Conservation (phyloP, 2,329 filamentous ascomycete species). For the Neofusicoccum parvum region DNA sequence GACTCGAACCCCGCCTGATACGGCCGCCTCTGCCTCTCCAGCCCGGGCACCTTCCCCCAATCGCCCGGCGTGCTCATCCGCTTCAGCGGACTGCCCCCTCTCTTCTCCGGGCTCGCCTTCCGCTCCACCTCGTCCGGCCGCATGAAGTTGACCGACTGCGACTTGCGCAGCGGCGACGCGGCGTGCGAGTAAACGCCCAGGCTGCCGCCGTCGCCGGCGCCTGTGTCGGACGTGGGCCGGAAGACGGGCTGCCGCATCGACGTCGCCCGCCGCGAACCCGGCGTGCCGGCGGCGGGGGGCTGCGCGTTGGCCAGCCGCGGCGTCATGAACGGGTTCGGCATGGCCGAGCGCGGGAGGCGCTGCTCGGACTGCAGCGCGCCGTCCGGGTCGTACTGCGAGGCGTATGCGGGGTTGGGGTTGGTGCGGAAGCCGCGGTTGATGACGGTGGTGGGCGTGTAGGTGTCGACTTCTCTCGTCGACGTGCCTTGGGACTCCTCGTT, state of each 20-base stretch:
- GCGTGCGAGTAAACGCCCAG: slow-evolving; percentile 79
- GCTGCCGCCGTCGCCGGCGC: slow-evolving; percentile 68
- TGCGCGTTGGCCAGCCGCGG: neutral
- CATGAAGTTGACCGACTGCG: slow-evolving; percentile 61
- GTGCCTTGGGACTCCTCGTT: slow-evolving; percentile 30
- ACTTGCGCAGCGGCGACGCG: slow-evolving; percentile 81
- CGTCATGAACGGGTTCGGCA: slow-evolving; percentile 24
- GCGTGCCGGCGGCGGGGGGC: slow-evolving; percentile 45
- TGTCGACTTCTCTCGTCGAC: slow-evolving; percentile 56
- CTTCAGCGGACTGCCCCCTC: slow-evolving; percentile 48
- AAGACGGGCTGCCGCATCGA: slow-evolving; percentile 51
- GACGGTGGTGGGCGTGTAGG: slow-evolving; percentile 62
- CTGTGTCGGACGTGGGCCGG: slow-evolving; percentile 44
- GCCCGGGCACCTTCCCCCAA: slow-evolving; percentile 4
- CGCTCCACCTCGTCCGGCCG: slow-evolving; percentile 32
- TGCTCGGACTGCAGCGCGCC: slow-evolving; percentile 32
- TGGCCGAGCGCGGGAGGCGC: slow-evolving; percentile 10
- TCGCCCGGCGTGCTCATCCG: slow-evolving; percentile 41
- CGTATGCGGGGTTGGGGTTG: slow-evolving; percentile 81
- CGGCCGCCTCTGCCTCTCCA: slow-evolving; percentile 4
- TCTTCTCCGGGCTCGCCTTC: slow-evolving; percentile 37
- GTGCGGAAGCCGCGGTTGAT: slow-evolving; percentile 78
- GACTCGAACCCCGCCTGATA: neutral
- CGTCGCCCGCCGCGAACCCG: slow-evolving; percentile 47
- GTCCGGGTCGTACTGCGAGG: slow-evolving; percentile 71